Evolutionary conservation across 176 grass and related monocot species (phyloP), one percentile per base, ranked within the genome.

Genomic region (Eremochloa ophiuroides): DNA sequence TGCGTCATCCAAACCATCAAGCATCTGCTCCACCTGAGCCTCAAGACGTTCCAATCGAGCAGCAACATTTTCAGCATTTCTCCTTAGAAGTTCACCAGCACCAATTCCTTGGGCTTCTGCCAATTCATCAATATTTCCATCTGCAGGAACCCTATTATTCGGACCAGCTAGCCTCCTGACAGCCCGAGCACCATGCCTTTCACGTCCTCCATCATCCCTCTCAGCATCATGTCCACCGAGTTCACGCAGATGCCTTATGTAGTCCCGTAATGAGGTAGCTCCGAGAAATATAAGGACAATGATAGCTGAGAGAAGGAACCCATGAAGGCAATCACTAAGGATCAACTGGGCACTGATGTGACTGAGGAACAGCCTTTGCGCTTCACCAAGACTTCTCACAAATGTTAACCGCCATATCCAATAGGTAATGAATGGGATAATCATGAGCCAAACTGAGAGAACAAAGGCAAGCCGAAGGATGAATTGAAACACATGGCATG

Each of bases 251-350:
- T 99, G 97, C 77, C 97, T 93, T 87, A 99, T 93, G 83, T 99
- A 99, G 76, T 99, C 97, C 74, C 93, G 85, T 80, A 99, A 87
- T 13, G 97, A 99, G 28, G 97, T 99, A 31, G 97, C 97, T 69
- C 97, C 97, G 10, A 99, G 97, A 91, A 99, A 99, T 86, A 99
- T 96, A 51, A 99, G 94, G 11, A 99, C 93, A 73, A 99, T 96
- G 73, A 92, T 91, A 85, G 97, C 97, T 53, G 97, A 99, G 50
- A 99, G 88, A 64, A 99, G 87, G 88, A 99, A 99, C 6, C 97
- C 97, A 30, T 99, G 97, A 31, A 99, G 73, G 80, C 97, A 99
- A 63, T 99, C 97, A n/a, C 93, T 99, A 6, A 99, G 87, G 22
- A 99, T 96, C 84, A 99, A 73, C 62, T 94, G 97, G 38, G 85